Evolutionary conservation across 2,329 filamentous ascomycete species (phyloP).

Genomic region (Ceratocystis diversiconidia): DNA sequence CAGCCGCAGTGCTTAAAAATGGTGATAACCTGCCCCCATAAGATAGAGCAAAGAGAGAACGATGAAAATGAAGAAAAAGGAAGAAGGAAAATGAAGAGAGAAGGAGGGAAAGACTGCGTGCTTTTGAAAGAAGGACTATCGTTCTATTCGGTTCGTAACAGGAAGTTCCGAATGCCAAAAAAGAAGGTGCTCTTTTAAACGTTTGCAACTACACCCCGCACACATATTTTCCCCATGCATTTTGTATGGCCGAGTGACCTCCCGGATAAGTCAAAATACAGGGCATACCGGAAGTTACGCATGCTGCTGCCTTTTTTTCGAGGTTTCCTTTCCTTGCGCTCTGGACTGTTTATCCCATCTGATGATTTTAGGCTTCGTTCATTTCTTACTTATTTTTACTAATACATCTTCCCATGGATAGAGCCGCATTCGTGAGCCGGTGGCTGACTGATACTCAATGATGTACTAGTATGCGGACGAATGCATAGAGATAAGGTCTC

Average conservation of each 20-base stretch:
- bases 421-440: neutral
- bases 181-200: neutral
- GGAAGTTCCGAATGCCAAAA: neutral
- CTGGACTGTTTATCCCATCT: neutral
- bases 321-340: neutral
- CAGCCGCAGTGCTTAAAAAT: neutral
- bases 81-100: neutral
- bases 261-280: neutral
- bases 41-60: neutral
- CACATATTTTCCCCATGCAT: neutral
- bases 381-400: neutral
- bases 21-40: neutral
- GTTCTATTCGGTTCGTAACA: neutral
- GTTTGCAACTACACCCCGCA: neutral
- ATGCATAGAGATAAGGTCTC: too few relatives aligned
- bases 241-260: neutral
- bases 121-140: constrained; percentile 1
- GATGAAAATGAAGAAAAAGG: neutral
- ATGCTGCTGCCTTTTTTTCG: neutral
- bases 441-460: neutral
- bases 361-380: neutral
- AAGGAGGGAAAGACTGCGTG: neutral
- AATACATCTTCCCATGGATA: neutral
- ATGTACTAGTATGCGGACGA: too few relatives aligned
- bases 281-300: too few relatives aligned